Conservation (phyloP, 805 yeast genomes). For the Myxozyma mucilagina region DNA sequence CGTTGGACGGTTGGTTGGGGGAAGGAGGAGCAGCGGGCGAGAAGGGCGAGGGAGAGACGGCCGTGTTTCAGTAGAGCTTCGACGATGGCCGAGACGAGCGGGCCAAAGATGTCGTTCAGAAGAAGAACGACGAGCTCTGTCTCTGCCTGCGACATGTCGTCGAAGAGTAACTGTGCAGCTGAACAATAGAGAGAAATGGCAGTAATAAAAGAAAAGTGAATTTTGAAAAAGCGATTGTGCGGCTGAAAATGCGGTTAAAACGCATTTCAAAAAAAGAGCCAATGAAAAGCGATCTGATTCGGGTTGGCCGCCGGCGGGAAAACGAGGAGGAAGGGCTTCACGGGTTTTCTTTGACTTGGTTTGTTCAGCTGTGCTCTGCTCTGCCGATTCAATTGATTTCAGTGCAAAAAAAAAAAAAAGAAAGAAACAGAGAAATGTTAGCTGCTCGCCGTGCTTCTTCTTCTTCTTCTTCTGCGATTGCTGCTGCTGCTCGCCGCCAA, state of each 20-base stretch:
- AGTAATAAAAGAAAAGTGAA: background rate
- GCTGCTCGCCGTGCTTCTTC: constrained; percentile 10
- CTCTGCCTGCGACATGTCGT: constrained; percentile 13
- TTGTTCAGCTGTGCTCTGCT: background rate
- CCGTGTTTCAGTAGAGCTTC: constrained; percentile 67
- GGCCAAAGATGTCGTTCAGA: constrained; percentile 55
- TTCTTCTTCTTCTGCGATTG: constrained; percentile 4
- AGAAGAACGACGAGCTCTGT: constrained; percentile 30
- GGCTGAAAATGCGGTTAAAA: background rate
- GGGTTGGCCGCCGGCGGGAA: constrained; percentile 4
- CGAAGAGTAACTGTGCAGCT: background rate
- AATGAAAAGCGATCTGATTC: constrained; percentile 10
- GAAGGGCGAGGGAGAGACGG: constrained; percentile 57
- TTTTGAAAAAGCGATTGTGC: background rate
- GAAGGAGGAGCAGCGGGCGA: constrained; percentile 50
- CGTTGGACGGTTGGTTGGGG: constrained; percentile 57
- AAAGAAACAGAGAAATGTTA: background rate
- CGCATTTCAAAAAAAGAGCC: background rate
- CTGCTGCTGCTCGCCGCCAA: no score
- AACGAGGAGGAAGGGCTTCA: background rate
- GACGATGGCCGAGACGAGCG: constrained; percentile 64
- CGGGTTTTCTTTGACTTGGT: no score
- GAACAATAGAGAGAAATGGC: background rate
- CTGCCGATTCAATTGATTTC: background rate
- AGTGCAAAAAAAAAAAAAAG: background rate